These are phyloP conservation scores for Colletotrichum phormii DNA, from an alignment of 2,329 filamentous ascomycete species.

Conservation along the genomic window DNA sequence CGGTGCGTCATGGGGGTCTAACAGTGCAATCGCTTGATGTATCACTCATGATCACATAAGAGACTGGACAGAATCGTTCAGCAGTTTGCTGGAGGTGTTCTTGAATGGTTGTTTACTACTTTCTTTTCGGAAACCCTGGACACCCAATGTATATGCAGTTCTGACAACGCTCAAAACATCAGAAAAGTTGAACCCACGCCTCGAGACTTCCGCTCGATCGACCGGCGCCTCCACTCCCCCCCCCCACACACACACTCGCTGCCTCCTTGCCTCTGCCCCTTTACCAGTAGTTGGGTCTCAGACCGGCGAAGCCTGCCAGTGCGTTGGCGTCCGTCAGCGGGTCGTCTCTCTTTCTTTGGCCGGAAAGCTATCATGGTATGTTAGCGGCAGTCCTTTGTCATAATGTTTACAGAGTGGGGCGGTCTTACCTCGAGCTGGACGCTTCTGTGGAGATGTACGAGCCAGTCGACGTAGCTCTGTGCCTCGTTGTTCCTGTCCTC, in stretches of 20 bases:
- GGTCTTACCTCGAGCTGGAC: slow-evolving; percentile 84
- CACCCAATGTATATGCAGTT: slow-evolving; percentile 35
- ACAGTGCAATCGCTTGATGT: background rate
- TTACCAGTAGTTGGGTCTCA: slow-evolving; percentile 72
- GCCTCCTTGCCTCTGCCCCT: background rate
- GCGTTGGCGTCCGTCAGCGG: slow-evolving; percentile 60
- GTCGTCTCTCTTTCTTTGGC: slow-evolving; percentile 78
- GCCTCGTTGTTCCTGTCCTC: slow-evolving; percentile 98
- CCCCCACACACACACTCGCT: background rate
- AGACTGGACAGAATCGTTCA: background rate
- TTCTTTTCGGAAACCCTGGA: background rate
- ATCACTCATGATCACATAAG: background rate
- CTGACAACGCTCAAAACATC: slow-evolving; percentile 33
- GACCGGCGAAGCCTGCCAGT: slow-evolving; percentile 67
- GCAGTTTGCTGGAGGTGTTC: slow-evolving; percentile 9
- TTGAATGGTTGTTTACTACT: background rate
- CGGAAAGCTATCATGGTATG: slow-evolving; percentile 64
- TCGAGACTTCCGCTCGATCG: background rate
- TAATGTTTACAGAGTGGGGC: background rate
- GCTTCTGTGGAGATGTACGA: slow-evolving; percentile 92
- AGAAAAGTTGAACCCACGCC: background rate
- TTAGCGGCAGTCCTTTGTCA: slow-evolving; percentile 2
- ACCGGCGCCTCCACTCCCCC: background rate
- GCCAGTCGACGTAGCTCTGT: slow-evolving; percentile 98
- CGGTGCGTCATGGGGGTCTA: too few relatives aligned